phyloP scores from a whole-genome alignment of 345 rosid genomes.

The Brassica carinata region DNA sequence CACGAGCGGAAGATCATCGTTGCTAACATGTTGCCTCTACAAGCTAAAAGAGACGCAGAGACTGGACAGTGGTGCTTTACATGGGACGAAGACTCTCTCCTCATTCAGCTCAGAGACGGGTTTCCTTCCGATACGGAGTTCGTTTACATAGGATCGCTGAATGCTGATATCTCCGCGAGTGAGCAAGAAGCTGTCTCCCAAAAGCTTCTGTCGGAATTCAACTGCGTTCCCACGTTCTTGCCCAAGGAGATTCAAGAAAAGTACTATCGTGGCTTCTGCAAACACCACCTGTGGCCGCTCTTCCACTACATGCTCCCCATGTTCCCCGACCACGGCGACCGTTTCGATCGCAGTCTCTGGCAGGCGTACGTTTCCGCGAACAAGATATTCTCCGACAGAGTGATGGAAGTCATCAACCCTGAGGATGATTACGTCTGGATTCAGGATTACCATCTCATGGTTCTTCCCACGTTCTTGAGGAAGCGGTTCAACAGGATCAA shows the following conservation, averaged over 20 bases:
- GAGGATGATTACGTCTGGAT: conserved; percentile 82
- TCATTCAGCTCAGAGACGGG: conserved; percentile 65
- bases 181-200: conserved; percentile 79
- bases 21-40: conserved; percentile 58
- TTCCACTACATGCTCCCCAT: conserved; percentile 86
- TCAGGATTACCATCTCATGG: conserved; percentile 83
- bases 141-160: conserved; percentile 70
- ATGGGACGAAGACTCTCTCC: conserved; percentile 63
- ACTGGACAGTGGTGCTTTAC: conserved; percentile 63
- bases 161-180: conserved; percentile 52
- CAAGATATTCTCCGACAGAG: conserved; percentile 78
- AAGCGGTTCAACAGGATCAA: conserved; percentile 65
- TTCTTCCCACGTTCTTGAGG: conserved; percentile 82
- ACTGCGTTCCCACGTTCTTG: conserved; percentile 73
- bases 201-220: conserved; percentile 58
- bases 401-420: conserved; percentile 78
- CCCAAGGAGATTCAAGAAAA: conserved; percentile 64
- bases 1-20: conserved; percentile 60
- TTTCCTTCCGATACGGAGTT: conserved; percentile 62
- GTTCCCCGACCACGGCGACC: conserved; percentile 78
- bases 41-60: conserved; percentile 47
- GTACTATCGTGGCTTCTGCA: conserved; percentile 75
- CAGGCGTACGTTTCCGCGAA: conserved; percentile 80
- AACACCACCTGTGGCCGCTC: conserved; percentile 79
- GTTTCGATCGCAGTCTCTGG: conserved; percentile 75